phyloP scores from a whole-genome alignment of 495 filamentous ascomycete genomes.

The Talaromyces borbonicus region DNA sequence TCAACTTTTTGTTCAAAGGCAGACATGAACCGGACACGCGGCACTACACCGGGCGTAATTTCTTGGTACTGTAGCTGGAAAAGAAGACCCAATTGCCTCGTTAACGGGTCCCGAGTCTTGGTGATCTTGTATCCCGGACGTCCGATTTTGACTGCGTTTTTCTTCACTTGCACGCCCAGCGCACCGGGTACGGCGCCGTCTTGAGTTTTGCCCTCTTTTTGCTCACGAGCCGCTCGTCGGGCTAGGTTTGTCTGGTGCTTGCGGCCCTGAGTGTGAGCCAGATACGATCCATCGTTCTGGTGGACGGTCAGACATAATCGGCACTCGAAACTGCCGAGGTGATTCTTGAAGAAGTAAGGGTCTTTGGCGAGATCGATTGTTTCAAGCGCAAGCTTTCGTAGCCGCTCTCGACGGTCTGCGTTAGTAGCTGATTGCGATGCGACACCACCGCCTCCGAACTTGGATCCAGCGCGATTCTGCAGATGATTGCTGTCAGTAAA shows the following conservation, averaged over 20 bases:
- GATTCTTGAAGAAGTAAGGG: conserved; percentile 99
- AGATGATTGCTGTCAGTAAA: conserved; percentile 9
- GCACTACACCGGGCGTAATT: conserved; percentile 63
- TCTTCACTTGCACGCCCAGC: conserved; percentile 71
- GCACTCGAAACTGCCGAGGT: conserved; percentile 96
- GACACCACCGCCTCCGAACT: conserved; percentile 96
- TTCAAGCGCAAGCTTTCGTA: conserved; percentile 95
- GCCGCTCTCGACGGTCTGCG: conserved; percentile 91
- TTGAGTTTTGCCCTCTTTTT: conserved; percentile 71
- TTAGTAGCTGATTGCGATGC: conserved; percentile 89
- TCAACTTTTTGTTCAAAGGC: conserved; percentile 95
- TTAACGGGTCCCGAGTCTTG: conserved; percentile 83
- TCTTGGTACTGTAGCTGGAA: conserved; percentile 97
- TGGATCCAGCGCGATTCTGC: conserved; percentile 94
- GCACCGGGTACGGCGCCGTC: conserved; percentile 58
- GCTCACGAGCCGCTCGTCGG: conserved; percentile 83
- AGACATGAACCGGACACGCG: conserved; percentile 92
- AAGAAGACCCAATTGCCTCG: conserved; percentile 76
- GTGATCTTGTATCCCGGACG: conserved; percentile 97
- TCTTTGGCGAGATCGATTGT: conserved; percentile 99
- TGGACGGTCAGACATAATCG: conserved; percentile 97
- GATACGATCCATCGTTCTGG: conserved; percentile 98
- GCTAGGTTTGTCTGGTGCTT: conserved; percentile 99
- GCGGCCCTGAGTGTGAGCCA: conserved; percentile 95
- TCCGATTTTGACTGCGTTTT: conserved; percentile 94